Evolutionary conservation across 2,329 filamentous ascomycete genomes (phyloP).

Genomic region (Sclerotinia subarctica): DNA sequence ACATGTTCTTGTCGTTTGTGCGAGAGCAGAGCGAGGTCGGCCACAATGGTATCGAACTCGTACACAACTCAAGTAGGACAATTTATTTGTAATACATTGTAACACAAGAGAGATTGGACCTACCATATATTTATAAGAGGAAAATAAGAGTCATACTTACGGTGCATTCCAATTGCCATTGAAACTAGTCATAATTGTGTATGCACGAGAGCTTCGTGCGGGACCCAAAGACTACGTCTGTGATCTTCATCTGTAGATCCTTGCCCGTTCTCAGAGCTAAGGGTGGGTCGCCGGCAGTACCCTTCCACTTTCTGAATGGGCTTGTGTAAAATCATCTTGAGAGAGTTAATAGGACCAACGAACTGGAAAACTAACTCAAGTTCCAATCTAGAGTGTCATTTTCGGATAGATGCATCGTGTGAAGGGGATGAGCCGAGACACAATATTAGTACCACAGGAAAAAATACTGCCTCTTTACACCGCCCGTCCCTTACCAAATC

Average conservation of each 20-base stretch:
- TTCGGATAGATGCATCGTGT: background rate
- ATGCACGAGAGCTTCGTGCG: background rate
- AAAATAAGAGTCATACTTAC: background rate
- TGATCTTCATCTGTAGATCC: background rate
- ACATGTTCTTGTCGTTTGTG: background rate
- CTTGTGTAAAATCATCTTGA: background rate
- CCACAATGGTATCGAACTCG: background rate
- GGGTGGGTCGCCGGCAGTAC: background rate
- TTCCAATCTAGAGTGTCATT: background rate
- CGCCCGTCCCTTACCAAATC: background rate
- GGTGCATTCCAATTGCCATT: background rate
- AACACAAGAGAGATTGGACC: background rate
- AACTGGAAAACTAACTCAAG: background rate
- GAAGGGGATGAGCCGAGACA: background rate
- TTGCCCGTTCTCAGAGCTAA: background rate
- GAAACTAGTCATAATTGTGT: background rate
- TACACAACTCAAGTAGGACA: background rate
- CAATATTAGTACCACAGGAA: background rate
- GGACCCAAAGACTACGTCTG: background rate
- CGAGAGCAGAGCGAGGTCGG: background rate
- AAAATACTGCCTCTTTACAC: background rate
- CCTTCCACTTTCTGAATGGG: background rate
- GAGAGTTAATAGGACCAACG: too few species aligned
- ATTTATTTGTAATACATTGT: conserved; percentile 2
- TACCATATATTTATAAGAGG: background rate